Evolutionary conservation across 2,329 filamentous ascomycete genomes (phyloP), one percentile per base, ranked within the genome.

Genomic region (Talaromyces rugulosus): DNA sequence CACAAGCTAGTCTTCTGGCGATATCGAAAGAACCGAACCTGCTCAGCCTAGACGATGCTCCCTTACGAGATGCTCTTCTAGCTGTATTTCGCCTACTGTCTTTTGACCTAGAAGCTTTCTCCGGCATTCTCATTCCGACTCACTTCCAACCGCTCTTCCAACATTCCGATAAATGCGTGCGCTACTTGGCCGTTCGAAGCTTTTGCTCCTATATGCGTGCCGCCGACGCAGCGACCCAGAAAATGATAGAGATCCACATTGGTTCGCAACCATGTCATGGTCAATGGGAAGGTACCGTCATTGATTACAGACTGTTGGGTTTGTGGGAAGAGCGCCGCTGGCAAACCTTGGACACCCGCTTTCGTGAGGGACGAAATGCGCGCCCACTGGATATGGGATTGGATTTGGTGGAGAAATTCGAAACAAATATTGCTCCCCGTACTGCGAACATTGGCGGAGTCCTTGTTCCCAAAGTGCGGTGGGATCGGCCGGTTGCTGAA

Each of bases 161-260:
- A 52, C 83, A 86, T 69, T 59, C 74, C 54, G 81, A 83, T 66
- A 79, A 77, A 62, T 78, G 84, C 16, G 84, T 96, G 57, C 86
- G 90, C 75, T 96, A 93, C 75, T 81, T 98, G 64, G 89, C 92
- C 14, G 84, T 96, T 61, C 86, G 92, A 65, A 86, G 93, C 63
- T 90, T 96, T 66, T 92, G 89, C 70, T 82, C 91, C 65, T 86
- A 92, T 62, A 85, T 96, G 68, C 87, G 87, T 69, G 90, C 90
- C 33, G 89, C 95, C 4, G 95, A 99, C 74, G 81, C 83, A 66
- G 91, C 91, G 65, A 82, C 90, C 55, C 89, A 96, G 70, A 80
- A 84, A 56, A 88, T 96, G 73, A 77, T 96, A 34, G 77, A 80
- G 56, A 81, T 85, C 69, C 83, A 92, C 73, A 79, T 94, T 60